A percentile compares a stretch with the other conserved stretches of the same genome.
These are phyloP conservation scores for Lactarius sp. DNA, from an alignment of 768 basidiomycete species.

Conservation along the genomic window DNA sequence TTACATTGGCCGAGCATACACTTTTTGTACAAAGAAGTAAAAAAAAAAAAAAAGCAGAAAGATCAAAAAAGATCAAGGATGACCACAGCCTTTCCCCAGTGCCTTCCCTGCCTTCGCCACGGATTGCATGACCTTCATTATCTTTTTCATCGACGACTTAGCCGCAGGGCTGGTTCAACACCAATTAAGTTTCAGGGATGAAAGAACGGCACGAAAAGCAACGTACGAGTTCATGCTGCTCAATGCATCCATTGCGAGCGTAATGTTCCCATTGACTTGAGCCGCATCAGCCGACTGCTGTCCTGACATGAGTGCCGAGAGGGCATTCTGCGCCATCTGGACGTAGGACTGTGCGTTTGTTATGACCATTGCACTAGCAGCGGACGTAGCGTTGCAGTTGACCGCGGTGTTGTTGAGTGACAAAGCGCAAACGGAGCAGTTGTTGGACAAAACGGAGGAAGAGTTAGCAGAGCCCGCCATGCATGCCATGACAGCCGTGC, in stretches of 20 bases:
- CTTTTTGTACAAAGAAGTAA: not conserved
- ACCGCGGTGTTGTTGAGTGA: not conserved
- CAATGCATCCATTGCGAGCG: not conserved
- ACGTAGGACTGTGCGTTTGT: not conserved
- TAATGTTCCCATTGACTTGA: constrained; percentile 7
- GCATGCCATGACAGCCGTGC: not conserved
- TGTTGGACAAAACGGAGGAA: too few relatives aligned
- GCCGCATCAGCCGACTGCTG: not conserved
- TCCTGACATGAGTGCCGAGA: not conserved
- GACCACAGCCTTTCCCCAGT: not conserved
- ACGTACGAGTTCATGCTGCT: not conserved
- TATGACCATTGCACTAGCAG: not conserved
- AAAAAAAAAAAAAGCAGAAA: not conserved
- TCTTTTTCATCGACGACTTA: not conserved
- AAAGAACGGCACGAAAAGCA: not conserved
- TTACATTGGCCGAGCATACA: constrained; percentile 5
- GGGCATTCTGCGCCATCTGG: not conserved
- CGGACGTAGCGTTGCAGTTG: not conserved
- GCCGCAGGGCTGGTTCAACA: not conserved
- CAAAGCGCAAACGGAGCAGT: not conserved
- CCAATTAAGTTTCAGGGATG: not conserved
- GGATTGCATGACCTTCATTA: not conserved
- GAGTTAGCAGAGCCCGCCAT: not conserved
- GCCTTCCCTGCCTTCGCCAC: not conserved
- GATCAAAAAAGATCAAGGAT: constrained; percentile 9